Evolutionary conservation across 106 monocot genomes (phyloP).

Genomic region (Apostasia shenzhenica): DNA sequence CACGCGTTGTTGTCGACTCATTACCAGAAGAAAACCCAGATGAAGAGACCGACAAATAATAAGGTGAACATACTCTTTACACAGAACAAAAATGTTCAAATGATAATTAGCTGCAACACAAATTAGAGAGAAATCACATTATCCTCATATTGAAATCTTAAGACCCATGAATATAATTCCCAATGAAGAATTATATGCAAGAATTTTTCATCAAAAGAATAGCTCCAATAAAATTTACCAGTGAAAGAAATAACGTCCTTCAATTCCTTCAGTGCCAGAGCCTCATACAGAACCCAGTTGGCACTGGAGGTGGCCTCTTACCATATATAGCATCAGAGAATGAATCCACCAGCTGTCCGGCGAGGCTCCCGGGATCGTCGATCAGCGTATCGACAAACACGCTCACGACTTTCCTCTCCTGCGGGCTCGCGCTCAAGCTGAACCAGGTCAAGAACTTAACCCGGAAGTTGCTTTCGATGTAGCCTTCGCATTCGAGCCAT

Average conservation of each 20-base stretch:
- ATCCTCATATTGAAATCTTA: no score
- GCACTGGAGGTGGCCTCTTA: slow-evolving; percentile 38
- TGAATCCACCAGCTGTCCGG: slow-evolving; percentile 76
- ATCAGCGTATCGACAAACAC: slow-evolving; percentile 70
- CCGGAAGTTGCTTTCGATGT: slow-evolving; percentile 70
- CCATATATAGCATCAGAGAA: slow-evolving; percentile 63
- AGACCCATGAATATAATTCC: no score
- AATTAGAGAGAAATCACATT: no score
- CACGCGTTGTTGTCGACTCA: no score
- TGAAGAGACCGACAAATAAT: no score
- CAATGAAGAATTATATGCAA: no score
- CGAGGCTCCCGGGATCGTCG: slow-evolving; percentile 79
- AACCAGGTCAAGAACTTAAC: slow-evolving; percentile 95
- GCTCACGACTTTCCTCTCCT: slow-evolving; percentile 72
- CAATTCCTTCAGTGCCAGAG: slow-evolving; percentile 51
- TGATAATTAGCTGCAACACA: no score
- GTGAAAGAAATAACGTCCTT: neutral
- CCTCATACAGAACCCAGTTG: slow-evolving; percentile 63
- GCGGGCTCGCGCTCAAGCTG: slow-evolving; percentile 64
- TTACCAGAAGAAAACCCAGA: no score
- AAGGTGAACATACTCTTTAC: no score
- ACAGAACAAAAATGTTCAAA: no score
- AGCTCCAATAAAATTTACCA: neutral
- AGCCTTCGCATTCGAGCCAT: slow-evolving; percentile 56
- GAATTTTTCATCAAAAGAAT: no score